Evolutionary conservation across 176 grass and related monocot genomes (phyloP), one percentile per base, ranked within the genome.

Genomic region (Tillandsia fasciculata): DNA sequence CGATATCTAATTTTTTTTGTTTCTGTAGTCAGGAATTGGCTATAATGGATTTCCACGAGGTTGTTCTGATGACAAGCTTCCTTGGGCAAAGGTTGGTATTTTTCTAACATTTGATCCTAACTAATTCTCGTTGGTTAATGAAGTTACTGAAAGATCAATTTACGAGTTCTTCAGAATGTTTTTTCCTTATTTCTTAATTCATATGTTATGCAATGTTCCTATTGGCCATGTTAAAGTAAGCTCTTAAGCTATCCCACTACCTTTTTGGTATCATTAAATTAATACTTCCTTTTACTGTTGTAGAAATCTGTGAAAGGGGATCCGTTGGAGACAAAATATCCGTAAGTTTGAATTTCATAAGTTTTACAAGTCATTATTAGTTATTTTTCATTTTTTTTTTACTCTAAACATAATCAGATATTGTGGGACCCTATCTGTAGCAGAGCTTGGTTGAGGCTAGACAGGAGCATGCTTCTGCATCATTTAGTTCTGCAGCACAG

Each of bases 1-100:
- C n/a, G 9, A 69, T 49, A 69, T 77, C 47, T 75, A 75, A 77
- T 77, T 63, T 42, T 77, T 42, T 15, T 22, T 27, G 12, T 96
- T 74, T 72, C 12, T 48, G 7, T 65, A 77, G 71, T 77, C 69
- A 97, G 93, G 93, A 71, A 97, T 97, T 56, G 93, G 89, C 54
- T 97, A 97, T 58, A 97, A 92, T 64, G 93, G 93, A 79, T 97
- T 97, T 72, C 93, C 89, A 78, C 92, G 89, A 87, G 89, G 94
- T 83, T 97, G 93, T 87, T 90, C 89, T n/a, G 93, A 92, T 17
- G 72, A 92, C 72, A 85, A 92, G 63, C 89, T 97, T 87, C 94
- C 94, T 74, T 97, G 89, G 89, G 86, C 94, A 59, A 92, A 97
- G 94, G 89, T 97, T 70, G 9, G 26, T 79, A 59, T 66, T 72